Conservation (phyloP, 1,139 yeast species). For the Geotrichum macrosporum region DNA sequence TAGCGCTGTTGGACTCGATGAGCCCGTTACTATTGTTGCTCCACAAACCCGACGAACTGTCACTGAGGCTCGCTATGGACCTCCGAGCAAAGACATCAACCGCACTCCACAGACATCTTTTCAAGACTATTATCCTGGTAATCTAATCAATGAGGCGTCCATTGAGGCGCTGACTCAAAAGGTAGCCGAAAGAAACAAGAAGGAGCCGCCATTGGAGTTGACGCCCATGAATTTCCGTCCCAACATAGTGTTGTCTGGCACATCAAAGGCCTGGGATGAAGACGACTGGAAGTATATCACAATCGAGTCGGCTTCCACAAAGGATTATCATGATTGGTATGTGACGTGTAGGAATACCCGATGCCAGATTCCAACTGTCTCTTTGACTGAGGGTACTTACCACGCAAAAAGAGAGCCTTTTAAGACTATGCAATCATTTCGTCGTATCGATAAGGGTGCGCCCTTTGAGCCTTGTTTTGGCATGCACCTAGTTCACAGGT, state of each 20-base stretch:
- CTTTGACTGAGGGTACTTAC: slow-evolving; percentile 35
- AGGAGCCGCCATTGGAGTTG: slow-evolving; percentile 15
- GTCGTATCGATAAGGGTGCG: slow-evolving; percentile 40
- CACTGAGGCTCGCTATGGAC: slow-evolving; percentile 27
- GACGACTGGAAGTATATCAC: slow-evolving; percentile 40
- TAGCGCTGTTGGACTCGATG: slow-evolving; percentile 21
- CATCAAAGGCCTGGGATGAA: slow-evolving; percentile 38
- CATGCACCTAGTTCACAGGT: slow-evolving; percentile 37
- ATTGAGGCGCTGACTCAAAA: slow-evolving; percentile 25
- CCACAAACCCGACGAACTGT: slow-evolving; percentile 39
- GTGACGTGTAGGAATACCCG: slow-evolving; percentile 39
- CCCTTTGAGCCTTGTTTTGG: slow-evolving; percentile 41
- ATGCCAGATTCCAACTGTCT: slow-evolving; percentile 43
- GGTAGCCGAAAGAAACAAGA: slow-evolving; percentile 25
- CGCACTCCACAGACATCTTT: slow-evolving; percentile 32
- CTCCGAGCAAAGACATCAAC: slow-evolving; percentile 15
- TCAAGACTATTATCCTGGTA: slow-evolving; percentile 46
- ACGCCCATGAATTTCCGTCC: slow-evolving; percentile 40
- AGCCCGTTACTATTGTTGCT: slow-evolving; percentile 35
- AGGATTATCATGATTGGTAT: slow-evolving; percentile 30
- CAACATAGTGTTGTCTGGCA: slow-evolving; percentile 38
- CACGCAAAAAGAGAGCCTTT: slow-evolving; percentile 38
- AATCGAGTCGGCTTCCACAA: slow-evolving; percentile 21
- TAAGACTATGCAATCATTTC: slow-evolving; percentile 37
- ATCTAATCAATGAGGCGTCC: slow-evolving; percentile 39